phyloP scores from a whole-genome alignment of 225 moss, liverwort and hornwort genomes.

The Pleurozium schreberi region DNA sequence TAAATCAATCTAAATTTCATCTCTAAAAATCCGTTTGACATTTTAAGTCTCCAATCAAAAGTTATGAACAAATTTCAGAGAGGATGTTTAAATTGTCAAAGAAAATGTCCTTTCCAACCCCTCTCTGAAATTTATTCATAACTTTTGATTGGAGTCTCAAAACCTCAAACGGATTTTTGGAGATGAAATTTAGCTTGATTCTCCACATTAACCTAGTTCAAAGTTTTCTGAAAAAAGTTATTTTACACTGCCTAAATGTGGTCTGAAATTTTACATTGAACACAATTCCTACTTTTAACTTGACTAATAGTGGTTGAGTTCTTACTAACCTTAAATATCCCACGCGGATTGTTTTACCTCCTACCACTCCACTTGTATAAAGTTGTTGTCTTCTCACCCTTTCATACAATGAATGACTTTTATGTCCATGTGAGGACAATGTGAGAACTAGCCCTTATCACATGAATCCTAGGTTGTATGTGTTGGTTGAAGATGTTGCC shows the following conservation, averaged over 20 bases:
- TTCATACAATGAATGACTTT: accelerated
- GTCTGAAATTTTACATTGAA: neutral
- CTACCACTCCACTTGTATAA: neutral
- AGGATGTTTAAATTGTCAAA: neutral
- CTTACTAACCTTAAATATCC: neutral
- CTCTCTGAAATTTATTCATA: neutral
- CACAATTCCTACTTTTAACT: neutral
- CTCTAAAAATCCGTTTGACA: accelerated
- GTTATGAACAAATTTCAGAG: neutral
- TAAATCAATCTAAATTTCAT: neutral
- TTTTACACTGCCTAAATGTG: neutral
- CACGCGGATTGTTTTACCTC: neutral
- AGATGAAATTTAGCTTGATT: neutral
- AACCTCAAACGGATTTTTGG: neutral
- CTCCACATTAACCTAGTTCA: neutral
- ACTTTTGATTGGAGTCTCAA: neutral
- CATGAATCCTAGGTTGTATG: accelerated
- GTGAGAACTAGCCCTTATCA: accelerated
- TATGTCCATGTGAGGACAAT: accelerated
- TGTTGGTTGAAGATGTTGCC: too few relatives aligned
- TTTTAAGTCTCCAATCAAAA: neutral
- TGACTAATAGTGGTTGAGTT: neutral
- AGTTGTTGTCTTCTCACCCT: neutral
- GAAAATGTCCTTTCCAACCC: neutral
- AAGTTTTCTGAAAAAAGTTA: too few relatives aligned